Conservation (phyloP, 2,329 filamentous ascomycete genomes). For the Fusarium floridanum region DNA sequence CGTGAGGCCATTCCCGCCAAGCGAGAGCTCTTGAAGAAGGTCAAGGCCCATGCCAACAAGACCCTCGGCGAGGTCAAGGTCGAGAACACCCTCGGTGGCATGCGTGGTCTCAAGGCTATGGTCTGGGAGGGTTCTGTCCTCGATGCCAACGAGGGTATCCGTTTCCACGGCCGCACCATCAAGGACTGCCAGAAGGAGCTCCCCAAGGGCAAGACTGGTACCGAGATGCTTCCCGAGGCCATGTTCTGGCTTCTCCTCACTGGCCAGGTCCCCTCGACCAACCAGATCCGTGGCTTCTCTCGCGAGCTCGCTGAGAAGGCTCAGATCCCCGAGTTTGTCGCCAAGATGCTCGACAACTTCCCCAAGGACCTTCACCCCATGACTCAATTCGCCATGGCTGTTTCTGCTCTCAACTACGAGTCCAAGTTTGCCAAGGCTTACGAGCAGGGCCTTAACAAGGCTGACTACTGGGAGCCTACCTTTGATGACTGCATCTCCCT, state of each 20-base stretch:
- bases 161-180: slow-evolving; percentile 97
- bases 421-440: slow-evolving; percentile 95
- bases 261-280: slow-evolving; percentile 86
- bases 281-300: slow-evolving; percentile 85
- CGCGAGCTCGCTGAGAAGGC: slow-evolving; percentile 90
- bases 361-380: slow-evolving; percentile 94
- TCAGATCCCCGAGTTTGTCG: slow-evolving; percentile 83
- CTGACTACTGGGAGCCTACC: slow-evolving; percentile 98
- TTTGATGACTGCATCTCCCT: slow-evolving; percentile 96
- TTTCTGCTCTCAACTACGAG: slow-evolving; percentile 95
- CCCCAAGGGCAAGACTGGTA: slow-evolving; percentile 91
- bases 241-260: slow-evolving; percentile 99
- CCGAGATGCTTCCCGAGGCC: slow-evolving; percentile 97
- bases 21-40: slow-evolving; percentile 91
- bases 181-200: slow-evolving; percentile 96
- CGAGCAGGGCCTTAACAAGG: slow-evolving; percentile 90
- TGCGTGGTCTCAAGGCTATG: slow-evolving; percentile 98
- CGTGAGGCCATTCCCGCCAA: slow-evolving; percentile 89
- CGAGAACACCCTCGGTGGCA: slow-evolving; percentile 93
- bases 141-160: slow-evolving; percentile 96
- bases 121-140: slow-evolving; percentile 98
- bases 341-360: slow-evolving; percentile 90
- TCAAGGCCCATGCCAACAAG: slow-evolving; percentile 87
- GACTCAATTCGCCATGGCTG: slow-evolving; percentile 96
- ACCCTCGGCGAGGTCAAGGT: slow-evolving; percentile 93